A percentile compares a stretch with the other conserved stretches of the same genome.
Evolutionary conservation across 176 grass and related monocot genomes (phyloP).

Genomic region (Oryza longistaminata): DNA sequence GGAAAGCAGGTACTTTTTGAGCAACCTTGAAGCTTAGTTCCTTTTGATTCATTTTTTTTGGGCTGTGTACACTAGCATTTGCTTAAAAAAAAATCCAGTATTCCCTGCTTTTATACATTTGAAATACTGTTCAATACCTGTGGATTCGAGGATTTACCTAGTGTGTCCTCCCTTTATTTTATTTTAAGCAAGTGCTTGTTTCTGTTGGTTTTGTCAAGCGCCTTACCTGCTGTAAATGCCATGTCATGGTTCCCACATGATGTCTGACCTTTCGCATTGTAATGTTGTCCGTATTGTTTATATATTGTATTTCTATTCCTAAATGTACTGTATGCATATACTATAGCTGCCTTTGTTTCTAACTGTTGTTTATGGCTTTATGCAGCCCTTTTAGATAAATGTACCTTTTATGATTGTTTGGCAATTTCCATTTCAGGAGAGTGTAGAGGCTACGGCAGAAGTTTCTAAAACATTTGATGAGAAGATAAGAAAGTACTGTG

Average conservation of each 20-base stretch:
- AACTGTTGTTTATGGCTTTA: background rate
- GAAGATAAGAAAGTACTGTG: slow-evolving; percentile 98
- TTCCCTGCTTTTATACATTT: background rate
- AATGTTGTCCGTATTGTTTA: background rate
- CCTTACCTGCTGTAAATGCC: background rate
- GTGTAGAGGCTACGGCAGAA: slow-evolving; percentile 82
- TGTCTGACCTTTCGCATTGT: background rate
- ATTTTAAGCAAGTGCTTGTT: background rate
- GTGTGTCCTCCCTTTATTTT: background rate
- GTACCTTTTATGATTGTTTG: background rate
- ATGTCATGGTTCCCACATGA: background rate
- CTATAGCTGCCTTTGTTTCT: background rate
- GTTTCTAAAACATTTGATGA: slow-evolving; percentile 98
- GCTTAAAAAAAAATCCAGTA: background rate
- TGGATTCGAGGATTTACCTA: slow-evolving; percentile 7
- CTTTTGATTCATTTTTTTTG: background rate
- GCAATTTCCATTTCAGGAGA: slow-evolving; percentile 64
- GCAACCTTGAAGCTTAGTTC: background rate
- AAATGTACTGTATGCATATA: slow-evolving; percentile 12
- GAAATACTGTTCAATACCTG: background rate
- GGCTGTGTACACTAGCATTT: background rate
- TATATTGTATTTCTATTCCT: background rate
- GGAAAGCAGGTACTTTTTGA: slow-evolving; percentile 81
- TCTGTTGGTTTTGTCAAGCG: background rate
- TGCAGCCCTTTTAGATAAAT: slow-evolving; percentile 5